Evolutionary conservation across 148 eudicot genomes (phyloP), one percentile per base, ranked within the genome.

Genomic region (Fagopyrum tataricum): DNA sequence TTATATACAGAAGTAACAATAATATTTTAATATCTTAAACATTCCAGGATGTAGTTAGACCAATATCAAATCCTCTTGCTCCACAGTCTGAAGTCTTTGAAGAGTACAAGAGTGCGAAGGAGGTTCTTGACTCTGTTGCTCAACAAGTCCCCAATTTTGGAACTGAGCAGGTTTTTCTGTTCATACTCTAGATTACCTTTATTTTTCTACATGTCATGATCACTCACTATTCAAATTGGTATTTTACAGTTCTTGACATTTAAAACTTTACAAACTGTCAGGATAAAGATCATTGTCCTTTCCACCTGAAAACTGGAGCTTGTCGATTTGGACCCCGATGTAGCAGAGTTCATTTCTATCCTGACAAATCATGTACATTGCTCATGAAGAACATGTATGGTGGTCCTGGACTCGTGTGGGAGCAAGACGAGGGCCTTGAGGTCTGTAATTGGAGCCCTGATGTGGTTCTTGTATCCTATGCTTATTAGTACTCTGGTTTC

Each of bases 341-440:
- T 73, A 94, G 90, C 82, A 88, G 98, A 83, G 87, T 89, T 79
- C 98, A 94, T 80, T 94, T 91, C 70, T 91, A 94, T 72, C 98
- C 98, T 43, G 96, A 91, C 81, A 89, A 89, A 72, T 83, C 97
- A 66, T 88, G 95, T 86, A 94, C 97, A 72, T 72, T 94, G 81
- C 91, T 94, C 62, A 84, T 94, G 71, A 94, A 94, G 84, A 91
- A 89, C 79, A 91, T 94, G 97, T 94, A 89, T 84, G 80, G 66
- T 79, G 98, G 98, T 72, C 96, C 97, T 77, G 97, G 97, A 73
- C 88, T 94, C 78, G 85, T 90, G 59, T 94, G 92, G 91, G 96
- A 91, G 82, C 98, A 94, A 81, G 98, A 91, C 80, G 98, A 94
- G 84, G 97, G 97, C 84, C 98, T 94, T 89, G 98, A 94, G 98